Base-by-base conservation (phyloP, 1,139 yeast species). In the Suhomyces taliae region DNA sequence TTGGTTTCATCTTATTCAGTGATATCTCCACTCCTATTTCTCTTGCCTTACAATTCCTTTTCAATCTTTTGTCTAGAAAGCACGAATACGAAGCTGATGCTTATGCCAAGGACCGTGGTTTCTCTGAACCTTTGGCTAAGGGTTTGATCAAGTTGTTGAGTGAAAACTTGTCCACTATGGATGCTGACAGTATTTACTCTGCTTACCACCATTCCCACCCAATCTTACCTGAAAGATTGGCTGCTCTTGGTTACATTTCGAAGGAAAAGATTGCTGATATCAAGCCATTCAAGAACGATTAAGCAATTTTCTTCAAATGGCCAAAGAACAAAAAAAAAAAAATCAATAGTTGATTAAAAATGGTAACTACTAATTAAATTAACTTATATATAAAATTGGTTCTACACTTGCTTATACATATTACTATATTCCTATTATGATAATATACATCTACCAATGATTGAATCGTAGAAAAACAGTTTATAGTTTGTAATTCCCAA, bases 31-130 rank as follows among this genome's bases (percentile, higher is more conserved):
- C 82, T 51, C 98, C 99, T 10, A 58, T 90, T 39, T 91, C 87
- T 60, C 81, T 89, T 53, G 65, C 81, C 26, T 66, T 86, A 62
- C 81, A 83, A 51, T 90, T 90, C 58, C 69, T 71, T 34, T 78
- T 81, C 74, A 87, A 89, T 64, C 70, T 84, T 48, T 65, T 89
- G 48, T 82, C 91, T 11, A 86, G 99, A 78, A 82, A 83, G 59
- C 87, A 86, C 58, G 99, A 93, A 71, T 93, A 85, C 61, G 90
- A 93, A 69, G 99, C 99, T 24, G 98, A 93, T 65, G 82, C 78
- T 47, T 91, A 80, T 62, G 97, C 98, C 9, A 82, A 80, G 49
- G 72, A 77, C 44, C 79, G 84, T 55, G 96, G 96, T 29, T 85
- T 83, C 62, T 76, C 87, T 8, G 75, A 78, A 34, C 85, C 83